Percentiles rank a stretch among this genome's conserved stretches.
phyloP scores from a whole-genome alignment of 768 basidiomycete species.

The Porpolomopsis calyptriformis region DNA sequence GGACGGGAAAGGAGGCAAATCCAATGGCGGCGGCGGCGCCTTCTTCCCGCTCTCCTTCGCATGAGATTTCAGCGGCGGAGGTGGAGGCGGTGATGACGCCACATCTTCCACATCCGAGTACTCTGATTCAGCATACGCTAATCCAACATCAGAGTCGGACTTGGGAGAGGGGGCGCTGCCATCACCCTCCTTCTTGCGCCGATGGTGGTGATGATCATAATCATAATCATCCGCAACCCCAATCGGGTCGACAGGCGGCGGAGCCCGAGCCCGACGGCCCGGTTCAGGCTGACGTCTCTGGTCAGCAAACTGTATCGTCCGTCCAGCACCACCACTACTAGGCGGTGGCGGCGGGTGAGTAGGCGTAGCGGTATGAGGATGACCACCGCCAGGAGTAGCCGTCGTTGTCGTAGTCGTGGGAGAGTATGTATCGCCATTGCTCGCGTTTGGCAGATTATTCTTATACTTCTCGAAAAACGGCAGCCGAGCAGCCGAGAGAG shows the following conservation, averaged over 20 bases:
- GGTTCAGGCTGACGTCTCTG: neutral
- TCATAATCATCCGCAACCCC: too few relatives aligned
- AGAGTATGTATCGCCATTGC: too few relatives aligned
- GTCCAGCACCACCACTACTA: too few relatives aligned
- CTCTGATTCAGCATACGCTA: slow-evolving; percentile 43
- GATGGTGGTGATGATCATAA: too few relatives aligned
- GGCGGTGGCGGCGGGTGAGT: too few relatives aligned
- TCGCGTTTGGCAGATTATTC: slow-evolving; percentile 23
- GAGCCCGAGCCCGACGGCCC: neutral
- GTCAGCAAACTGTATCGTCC: neutral
- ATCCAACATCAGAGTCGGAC: slow-evolving; percentile 36
- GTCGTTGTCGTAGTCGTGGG: too few relatives aligned
- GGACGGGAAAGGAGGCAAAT: slow-evolving; percentile 10
- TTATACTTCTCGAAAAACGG: slow-evolving; percentile 53
- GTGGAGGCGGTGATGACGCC: slow-evolving; percentile 6
- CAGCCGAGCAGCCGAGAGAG: slow-evolving; percentile 28
- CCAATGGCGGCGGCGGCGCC: slow-evolving; percentile 14
- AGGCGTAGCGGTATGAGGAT: too few relatives aligned
- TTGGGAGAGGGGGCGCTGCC: slow-evolving; percentile 18
- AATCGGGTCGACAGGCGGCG: slow-evolving; percentile 8
- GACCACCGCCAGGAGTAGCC: too few relatives aligned
- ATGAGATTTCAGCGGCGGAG: too few relatives aligned
- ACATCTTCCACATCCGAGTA: slow-evolving; percentile 22
- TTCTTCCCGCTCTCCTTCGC: slow-evolving; percentile 15
- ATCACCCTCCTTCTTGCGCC: neutral